These are phyloP conservation scores for Drechslera avenae DNA, from an alignment of 2,329 filamentous ascomycete species.

Conservation along the genomic window DNA sequence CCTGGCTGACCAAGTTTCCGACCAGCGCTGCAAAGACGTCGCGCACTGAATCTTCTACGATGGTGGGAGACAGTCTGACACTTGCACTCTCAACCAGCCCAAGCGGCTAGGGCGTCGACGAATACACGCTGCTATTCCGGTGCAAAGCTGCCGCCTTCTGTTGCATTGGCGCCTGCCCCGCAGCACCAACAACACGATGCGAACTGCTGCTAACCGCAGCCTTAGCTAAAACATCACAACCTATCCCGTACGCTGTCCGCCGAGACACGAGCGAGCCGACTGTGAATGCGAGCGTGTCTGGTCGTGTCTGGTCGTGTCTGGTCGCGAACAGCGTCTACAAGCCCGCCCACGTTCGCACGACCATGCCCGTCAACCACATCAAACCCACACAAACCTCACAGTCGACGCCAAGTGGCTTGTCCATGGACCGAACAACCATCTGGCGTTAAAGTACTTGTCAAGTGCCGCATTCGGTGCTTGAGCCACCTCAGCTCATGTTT, in stretches of 20 bases:
- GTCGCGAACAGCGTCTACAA: slow-evolving; percentile 15
- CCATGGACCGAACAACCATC: slow-evolving; percentile 5
- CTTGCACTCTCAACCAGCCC: background rate
- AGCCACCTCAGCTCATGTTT: slow-evolving; percentile 3
- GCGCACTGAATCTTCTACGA: slow-evolving; percentile 32
- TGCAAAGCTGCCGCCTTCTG: slow-evolving; percentile 11
- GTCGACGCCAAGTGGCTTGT: slow-evolving; percentile 10
- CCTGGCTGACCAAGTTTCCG: slow-evolving; percentile 21
- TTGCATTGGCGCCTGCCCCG: slow-evolving; percentile 31
- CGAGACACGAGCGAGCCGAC: background rate
- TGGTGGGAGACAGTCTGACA: slow-evolving; percentile 9
- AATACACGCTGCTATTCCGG: slow-evolving; percentile 9
- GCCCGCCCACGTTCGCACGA: slow-evolving; percentile 10
- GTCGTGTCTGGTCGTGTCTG: no score
- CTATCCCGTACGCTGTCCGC: background rate
- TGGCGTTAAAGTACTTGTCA: background rate
- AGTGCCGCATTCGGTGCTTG: slow-evolving; percentile 1
- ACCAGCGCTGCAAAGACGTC: slow-evolving; percentile 12
- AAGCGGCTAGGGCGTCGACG: slow-evolving; percentile 6
- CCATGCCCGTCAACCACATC: slow-evolving; percentile 28
- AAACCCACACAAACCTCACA: slow-evolving; percentile 10
- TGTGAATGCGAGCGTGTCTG: background rate
- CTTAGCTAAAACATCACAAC: background rate
- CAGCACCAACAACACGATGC: slow-evolving; percentile 13
- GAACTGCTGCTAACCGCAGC: slow-evolving; percentile 6